Conservation (phyloP, 169 alveolate species). For the Perkinsus olseni region DNA sequence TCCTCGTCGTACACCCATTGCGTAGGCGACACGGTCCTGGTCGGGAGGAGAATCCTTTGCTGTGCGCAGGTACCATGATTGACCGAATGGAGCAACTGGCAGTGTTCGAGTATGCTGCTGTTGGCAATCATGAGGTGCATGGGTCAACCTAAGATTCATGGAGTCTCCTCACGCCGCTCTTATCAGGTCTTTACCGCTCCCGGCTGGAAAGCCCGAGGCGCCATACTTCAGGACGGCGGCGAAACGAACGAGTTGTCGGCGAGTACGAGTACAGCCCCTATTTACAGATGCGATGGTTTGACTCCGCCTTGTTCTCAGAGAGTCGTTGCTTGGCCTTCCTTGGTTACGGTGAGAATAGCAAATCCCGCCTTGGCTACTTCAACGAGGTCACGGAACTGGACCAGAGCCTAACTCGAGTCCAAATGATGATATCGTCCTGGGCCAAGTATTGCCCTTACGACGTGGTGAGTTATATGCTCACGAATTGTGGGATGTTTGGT, state of each 20-base stretch:
- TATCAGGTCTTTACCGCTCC: not conserved
- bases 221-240: no score
- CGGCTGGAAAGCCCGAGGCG: not conserved
- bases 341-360: not conserved
- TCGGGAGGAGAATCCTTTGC: not conserved
- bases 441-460: not conserved
- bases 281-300: not conserved
- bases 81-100: not conserved
- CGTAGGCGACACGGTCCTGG: not conserved
- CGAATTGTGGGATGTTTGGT: not conserved
- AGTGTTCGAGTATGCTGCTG: not conserved
- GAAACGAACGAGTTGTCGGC: not conserved
- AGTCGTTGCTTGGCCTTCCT: not conserved
- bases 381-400: not conserved
- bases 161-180: not conserved
- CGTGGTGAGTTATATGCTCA: not conserved
- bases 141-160: not conserved
- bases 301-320: not conserved
- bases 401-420: not conserved
- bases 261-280: not conserved
- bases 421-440: not conserved
- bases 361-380: not conserved
- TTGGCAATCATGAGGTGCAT: not conserved
- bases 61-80: not conserved
- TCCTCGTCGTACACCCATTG: not conserved